Conservation (phyloP, 257 asterid species). For the Solanum phureja region DNA sequence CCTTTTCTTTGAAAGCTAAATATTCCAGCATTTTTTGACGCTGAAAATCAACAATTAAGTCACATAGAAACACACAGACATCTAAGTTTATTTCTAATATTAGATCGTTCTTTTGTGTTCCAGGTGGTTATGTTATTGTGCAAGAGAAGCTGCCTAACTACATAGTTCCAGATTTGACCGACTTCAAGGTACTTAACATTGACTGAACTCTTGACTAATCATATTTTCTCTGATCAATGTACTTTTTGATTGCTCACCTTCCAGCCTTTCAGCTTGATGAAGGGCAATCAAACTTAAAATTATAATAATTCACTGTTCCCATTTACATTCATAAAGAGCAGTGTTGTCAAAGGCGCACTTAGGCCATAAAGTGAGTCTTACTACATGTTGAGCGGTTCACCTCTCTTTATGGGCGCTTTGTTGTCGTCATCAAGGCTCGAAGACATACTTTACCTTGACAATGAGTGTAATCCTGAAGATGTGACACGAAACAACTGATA, state of each 20-base stretch:
- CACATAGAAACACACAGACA: not conserved
- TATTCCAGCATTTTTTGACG: not conserved
- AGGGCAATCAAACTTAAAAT: not conserved
- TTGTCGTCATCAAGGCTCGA: not conserved
- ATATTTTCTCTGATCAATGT: not conserved
- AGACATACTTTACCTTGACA: not conserved
- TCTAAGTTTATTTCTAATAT: not conserved
- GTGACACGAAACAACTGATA: not conserved
- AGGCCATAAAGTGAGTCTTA: not conserved
- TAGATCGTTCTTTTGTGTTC: not conserved
- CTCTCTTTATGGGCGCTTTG: not conserved
- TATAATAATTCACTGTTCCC: not conserved
- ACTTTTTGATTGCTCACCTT: not conserved
- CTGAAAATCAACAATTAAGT: not conserved
- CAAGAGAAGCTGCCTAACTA: slow-evolving; percentile 78
- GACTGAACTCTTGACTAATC: not conserved
- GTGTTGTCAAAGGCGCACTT: not conserved
- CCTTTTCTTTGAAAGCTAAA: not conserved
- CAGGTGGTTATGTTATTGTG: slow-evolving; percentile 74
- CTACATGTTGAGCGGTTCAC: not conserved
- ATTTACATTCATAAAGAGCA: not conserved
- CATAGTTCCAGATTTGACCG: slow-evolving; percentile 72
- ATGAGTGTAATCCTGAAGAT: not conserved
- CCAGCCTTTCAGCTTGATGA: not conserved
- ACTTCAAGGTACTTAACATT: slow-evolving; percentile 51